Conservation (phyloP, 768 basidiomycete species). For the Mycena epipterygia region DNA sequence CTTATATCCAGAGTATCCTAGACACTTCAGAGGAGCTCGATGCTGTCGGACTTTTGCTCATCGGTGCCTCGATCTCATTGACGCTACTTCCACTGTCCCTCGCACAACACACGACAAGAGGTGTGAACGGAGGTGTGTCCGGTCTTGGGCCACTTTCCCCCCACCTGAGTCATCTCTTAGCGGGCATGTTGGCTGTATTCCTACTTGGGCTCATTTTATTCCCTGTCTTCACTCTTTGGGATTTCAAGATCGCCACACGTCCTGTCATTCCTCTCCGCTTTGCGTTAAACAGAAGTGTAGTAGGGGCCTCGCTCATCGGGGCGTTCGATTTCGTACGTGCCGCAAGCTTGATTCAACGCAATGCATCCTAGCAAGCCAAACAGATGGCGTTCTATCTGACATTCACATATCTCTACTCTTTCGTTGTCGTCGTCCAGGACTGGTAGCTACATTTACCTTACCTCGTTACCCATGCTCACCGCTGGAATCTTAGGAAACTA, state of each 20-base stretch:
- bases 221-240: constrained; percentile 60
- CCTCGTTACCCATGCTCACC: neutral
- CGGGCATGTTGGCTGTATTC: constrained; percentile 66
- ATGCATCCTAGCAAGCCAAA: constrained; percentile 1
- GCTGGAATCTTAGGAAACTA: constrained; percentile 58
- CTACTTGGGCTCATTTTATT: constrained; percentile 60
- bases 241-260: constrained; percentile 62
- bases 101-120: constrained; percentile 51
- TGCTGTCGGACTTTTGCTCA: constrained; percentile 62
- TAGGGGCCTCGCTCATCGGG: constrained; percentile 71
- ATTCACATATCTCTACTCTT: constrained; percentile 81
- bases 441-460: constrained; percentile 47
- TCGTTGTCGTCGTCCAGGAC: constrained; percentile 66
- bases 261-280: constrained; percentile 77
- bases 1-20: constrained; percentile 39
- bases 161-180: constrained; percentile 44
- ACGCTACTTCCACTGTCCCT: constrained; percentile 71
- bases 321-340: constrained; percentile 71
- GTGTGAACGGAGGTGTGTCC: constrained; percentile 63
- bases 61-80: constrained; percentile 63
- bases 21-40: constrained; percentile 56
- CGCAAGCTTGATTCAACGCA: neutral
- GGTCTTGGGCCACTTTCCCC: neutral
- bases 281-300: constrained; percentile 68
- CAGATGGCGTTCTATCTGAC: constrained; percentile 78